phyloP scores from a whole-genome alignment of 768 basidiomycete genomes.

The Sistotremastrum niveocremeum region DNA sequence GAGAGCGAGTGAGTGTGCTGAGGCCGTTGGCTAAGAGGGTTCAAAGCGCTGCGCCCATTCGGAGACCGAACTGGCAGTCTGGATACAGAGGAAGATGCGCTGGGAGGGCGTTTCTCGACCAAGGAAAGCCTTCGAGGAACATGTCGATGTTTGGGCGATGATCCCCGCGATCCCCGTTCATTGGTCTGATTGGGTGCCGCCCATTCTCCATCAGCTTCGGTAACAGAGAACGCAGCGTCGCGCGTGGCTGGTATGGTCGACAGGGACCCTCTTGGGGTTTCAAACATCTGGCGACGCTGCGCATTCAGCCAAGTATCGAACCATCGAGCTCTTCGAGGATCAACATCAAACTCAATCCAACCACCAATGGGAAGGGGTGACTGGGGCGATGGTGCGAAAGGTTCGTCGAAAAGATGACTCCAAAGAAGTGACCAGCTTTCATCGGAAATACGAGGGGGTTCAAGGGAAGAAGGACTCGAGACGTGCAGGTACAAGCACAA shows the following conservation, averaged over 20 bases:
- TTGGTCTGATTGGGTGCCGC: background rate
- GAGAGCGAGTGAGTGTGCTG: constrained; percentile 27
- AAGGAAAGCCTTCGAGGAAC: constrained; percentile 56
- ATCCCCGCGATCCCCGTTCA: too few relatives aligned
- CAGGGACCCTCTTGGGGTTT: background rate
- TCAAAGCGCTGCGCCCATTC: constrained; percentile 11
- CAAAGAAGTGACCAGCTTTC: constrained; percentile 67
- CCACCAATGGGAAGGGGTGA: constrained; percentile 49
- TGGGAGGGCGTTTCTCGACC: constrained; percentile 39
- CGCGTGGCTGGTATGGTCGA: too few relatives aligned
- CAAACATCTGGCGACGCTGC: too few relatives aligned
- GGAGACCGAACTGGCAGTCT: constrained; percentile 14
- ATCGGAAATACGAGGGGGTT: constrained; percentile 63
- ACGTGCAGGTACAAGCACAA: constrained; percentile 70
- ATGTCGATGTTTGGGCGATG: constrained; percentile 23
- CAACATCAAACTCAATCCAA: constrained; percentile 79
- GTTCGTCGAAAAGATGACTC: constrained; percentile 38
- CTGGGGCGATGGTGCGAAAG: constrained; percentile 16
- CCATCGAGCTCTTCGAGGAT: constrained; percentile 65
- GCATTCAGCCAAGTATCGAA: constrained; percentile 54
- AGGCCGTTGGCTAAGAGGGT: background rate
- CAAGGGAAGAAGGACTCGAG: constrained; percentile 37
- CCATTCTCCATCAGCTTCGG: too few relatives aligned
- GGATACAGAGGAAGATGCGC: constrained; percentile 20
- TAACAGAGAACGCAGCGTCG: too few relatives aligned